Base-by-base conservation (phyloP, 768 basidiomycete genomes). In the Panellus pusillus region DNA sequence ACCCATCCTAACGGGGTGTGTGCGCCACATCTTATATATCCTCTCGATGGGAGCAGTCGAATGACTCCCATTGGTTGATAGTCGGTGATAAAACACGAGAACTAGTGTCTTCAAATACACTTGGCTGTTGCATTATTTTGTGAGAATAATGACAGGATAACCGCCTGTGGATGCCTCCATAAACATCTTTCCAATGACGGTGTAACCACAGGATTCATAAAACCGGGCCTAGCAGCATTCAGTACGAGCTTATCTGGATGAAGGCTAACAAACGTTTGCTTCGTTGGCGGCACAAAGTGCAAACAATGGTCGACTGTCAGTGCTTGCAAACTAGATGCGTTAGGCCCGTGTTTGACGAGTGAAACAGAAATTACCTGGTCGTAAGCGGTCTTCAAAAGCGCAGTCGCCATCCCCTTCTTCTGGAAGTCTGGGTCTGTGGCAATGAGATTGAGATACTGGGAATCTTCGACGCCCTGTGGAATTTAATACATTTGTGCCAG, bases 391-490 rank as follows among this genome's bases (percentile, higher is more conserved):
- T 65, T 57, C 44, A 71, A 52, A 24, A 71, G 61, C 35, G 57
- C 50, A 27, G 60, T 65, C 15, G 58, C 54, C 29, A 71, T 55
- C 4, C 65, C 64, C 32, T 60, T 58, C 36, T 57, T 59, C 37
- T 70, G 69, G 36, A 57, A 67, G n/a, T 61, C 61, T 14, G 55
- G 59, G 18, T 60, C 60, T 6, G 69, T 67, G 37, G 66, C 64
- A 17, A 66, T 57, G 48, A 61, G 66, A 51, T 68, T 66, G 28
- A 68, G 47, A 64, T 68, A 71, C 61, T 65, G 66, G 11, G 67
- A 61, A 43, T 69, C 64, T 8, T 43, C 47, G 44, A 63, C 63
- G 20, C 64, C 66, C 68, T 70, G 32, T 15, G 20, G 24, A 6
- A 29, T 42, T 50, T 13, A 19, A 15, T 31, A 39, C 38, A n/a